Evolutionary conservation across 495 filamentous ascomycete species (phyloP).

Genomic region (Amphirosellinia nigrospora): DNA sequence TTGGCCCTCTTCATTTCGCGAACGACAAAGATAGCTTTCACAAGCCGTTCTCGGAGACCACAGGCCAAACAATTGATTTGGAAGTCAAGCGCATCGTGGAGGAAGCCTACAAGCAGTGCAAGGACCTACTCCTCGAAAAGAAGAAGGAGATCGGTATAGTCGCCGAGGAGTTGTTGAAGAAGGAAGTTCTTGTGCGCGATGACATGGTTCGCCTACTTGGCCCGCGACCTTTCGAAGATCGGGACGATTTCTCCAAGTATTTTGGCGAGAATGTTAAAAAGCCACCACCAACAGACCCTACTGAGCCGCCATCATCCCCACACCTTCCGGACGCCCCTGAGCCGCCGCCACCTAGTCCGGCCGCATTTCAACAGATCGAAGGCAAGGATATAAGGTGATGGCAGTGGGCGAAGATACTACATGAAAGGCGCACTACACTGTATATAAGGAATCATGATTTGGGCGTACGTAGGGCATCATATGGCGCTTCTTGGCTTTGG

Average conservation of each 20-base stretch:
- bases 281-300: conserved; percentile 21
- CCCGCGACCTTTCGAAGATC: conserved; percentile 78
- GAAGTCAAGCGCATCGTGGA: conserved; percentile 91
- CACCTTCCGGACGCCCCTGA: conserved; percentile 34
- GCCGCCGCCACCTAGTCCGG: conserved; percentile 34
- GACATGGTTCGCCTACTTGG: conserved; percentile 91
- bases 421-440: conserved; percentile 11
- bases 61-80: conserved; percentile 84
- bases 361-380: conserved; percentile 31
- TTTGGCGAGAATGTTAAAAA: conserved; percentile 65
- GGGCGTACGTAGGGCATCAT: conserved; percentile 14
- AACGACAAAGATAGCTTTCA: conserved; percentile 77
- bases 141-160: conserved; percentile 87
- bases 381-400: conserved; percentile 32
- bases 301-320: conserved; percentile 32
- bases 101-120: conserved; percentile 90
- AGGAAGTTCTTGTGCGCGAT: conserved; percentile 89
- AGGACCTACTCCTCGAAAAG: conserved; percentile 78
- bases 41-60: conserved; percentile 95
- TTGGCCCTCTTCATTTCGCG: conserved; percentile 90
- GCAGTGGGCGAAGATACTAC: neutral
- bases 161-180: conserved; percentile 88
- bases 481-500: conserved; percentile 10
- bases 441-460: conserved; percentile 17
- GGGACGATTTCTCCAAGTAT: conserved; percentile 90